Percentiles rank a stretch among this genome's conserved stretches.
Evolutionary conservation across 2,329 filamentous ascomycete species (phyloP).

Genomic region (Aspergillus eucalypticola): DNA sequence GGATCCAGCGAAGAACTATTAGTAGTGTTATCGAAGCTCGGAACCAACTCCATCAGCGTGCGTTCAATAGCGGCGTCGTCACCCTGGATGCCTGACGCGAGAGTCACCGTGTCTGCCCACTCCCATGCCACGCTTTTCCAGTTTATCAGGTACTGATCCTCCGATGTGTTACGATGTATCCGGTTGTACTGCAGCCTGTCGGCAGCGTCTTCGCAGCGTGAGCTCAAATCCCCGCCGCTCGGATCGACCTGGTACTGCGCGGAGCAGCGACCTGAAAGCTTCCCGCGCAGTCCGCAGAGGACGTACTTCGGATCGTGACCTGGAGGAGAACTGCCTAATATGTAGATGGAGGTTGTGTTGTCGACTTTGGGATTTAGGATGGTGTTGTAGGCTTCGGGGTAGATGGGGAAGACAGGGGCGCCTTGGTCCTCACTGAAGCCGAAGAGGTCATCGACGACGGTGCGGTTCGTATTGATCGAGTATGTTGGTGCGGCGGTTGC

Average conservation of each 20-base stretch:
- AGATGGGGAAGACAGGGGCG: constrained; percentile 56
- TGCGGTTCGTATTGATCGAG: constrained; percentile 50
- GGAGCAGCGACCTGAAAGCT: constrained; percentile 65
- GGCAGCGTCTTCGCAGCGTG: constrained; percentile 61
- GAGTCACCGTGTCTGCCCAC: constrained; percentile 58
- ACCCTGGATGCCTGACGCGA: constrained; percentile 58
- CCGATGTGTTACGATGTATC: constrained; percentile 37
- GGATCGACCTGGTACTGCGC: constrained; percentile 58
- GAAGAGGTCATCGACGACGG: constrained; percentile 69
- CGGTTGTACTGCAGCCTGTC: constrained; percentile 59
- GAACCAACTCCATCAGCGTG: constrained; percentile 58
- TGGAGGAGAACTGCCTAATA: constrained; percentile 57
- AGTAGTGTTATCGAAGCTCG: constrained; percentile 35
- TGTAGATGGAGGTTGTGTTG: constrained; percentile 59
- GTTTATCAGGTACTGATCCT: constrained; percentile 44
- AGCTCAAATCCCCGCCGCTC: constrained; percentile 59
- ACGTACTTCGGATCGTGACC: constrained; percentile 54
- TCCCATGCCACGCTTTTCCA: constrained; percentile 58
- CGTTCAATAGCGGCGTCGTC: constrained; percentile 61
- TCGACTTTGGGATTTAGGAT: constrained; percentile 56
- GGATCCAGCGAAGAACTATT: constrained; percentile 47
- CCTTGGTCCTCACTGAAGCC: constrained; percentile 60
- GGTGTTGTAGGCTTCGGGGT: constrained; percentile 66
- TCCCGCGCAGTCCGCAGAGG: constrained; percentile 67
- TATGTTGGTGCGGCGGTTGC: constrained; percentile 31